phyloP scores from a whole-genome alignment of 805 yeast species.

The Yarrowia osloensis region DNA sequence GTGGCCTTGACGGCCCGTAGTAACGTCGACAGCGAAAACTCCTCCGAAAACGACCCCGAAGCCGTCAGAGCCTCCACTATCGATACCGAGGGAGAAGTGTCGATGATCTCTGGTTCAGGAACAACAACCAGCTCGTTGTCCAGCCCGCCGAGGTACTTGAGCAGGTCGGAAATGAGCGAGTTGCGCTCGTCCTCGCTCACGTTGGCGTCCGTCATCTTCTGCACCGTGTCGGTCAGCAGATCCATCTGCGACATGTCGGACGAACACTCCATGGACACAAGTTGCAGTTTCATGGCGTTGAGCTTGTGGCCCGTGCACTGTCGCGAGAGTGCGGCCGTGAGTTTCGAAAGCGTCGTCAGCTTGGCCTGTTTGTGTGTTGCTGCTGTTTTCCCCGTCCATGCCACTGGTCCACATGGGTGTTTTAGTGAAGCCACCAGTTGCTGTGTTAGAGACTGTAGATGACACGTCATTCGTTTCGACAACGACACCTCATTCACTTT shows the following conservation, averaged over 20 bases:
- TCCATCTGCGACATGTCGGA: conserved; percentile 26
- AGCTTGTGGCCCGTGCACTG: conserved; percentile 2
- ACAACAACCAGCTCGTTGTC: neutral
- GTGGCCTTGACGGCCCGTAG: neutral
- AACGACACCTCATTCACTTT: no score
- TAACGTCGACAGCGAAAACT: neutral
- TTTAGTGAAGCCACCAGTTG: conserved; percentile 18
- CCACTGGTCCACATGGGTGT: conserved; percentile 16
- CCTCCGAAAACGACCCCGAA: conserved; percentile 8
- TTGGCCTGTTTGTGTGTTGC: conserved; percentile 15
- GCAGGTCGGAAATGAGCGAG: conserved; percentile 4
- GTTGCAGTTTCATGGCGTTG: conserved; percentile 25
- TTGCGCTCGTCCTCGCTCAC: conserved; percentile 5
- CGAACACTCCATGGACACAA: conserved; percentile 25
- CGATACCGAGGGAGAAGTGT: neutral
- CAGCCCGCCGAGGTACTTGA: conserved; percentile 16
- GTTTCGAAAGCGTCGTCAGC: conserved; percentile 14
- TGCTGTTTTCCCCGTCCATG: conserved; percentile 1
- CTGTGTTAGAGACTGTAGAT: conserved; percentile 28
- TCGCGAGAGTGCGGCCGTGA: conserved; percentile 14
- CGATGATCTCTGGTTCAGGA: neutral
- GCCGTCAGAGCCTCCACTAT: conserved; percentile 1
- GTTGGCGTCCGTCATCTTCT: conserved; percentile 13
- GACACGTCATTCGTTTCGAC: no score
- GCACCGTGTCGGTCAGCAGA: conserved; percentile 24